Evolutionary conservation across 805 yeast species (phyloP).

Genomic region (Brettanomyces sp.): DNA sequence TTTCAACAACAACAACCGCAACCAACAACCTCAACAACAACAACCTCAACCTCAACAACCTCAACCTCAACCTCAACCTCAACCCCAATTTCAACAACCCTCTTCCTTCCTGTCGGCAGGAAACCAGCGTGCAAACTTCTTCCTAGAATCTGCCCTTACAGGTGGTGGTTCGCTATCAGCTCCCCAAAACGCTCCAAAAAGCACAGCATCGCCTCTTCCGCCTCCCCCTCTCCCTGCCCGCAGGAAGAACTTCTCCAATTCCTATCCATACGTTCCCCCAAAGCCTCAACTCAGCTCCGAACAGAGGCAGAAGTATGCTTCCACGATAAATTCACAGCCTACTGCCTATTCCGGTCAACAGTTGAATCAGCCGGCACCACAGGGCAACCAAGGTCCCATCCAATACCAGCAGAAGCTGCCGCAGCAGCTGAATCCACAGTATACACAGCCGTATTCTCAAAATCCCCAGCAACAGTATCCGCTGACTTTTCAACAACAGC

Average conservation of each 20-base stretch:
- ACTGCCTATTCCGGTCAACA: background rate
- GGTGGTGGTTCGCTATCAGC: background rate
- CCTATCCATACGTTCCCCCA: constrained; percentile 25
- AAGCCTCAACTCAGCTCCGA: constrained; percentile 20
- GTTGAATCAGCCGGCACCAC: constrained; percentile 8
- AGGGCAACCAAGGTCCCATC: background rate
- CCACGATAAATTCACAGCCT: constrained; percentile 1
- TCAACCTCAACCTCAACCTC: background rate
- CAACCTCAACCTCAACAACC: background rate
- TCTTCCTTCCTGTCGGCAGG: background rate
- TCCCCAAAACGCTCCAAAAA: background rate
- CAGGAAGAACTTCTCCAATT: constrained; percentile 11
- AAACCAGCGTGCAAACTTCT: constrained; percentile 9
- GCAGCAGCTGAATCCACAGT: constrained; percentile 11
- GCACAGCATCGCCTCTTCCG: background rate
- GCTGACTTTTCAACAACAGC: constrained; percentile 14
- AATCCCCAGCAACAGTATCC: constrained; percentile 9
- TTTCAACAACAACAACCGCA: constrained; percentile 2
- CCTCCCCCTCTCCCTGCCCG: constrained; percentile 3
- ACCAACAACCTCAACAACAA: background rate
- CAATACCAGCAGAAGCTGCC: background rate
- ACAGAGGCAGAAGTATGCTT: constrained; percentile 20
- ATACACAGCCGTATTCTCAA: background rate
- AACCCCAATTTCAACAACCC: background rate
- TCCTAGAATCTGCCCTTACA: constrained; percentile 15